Evolutionary conservation across 257 asterid genomes (phyloP).

Genomic region (Solanum lignicaule): DNA sequence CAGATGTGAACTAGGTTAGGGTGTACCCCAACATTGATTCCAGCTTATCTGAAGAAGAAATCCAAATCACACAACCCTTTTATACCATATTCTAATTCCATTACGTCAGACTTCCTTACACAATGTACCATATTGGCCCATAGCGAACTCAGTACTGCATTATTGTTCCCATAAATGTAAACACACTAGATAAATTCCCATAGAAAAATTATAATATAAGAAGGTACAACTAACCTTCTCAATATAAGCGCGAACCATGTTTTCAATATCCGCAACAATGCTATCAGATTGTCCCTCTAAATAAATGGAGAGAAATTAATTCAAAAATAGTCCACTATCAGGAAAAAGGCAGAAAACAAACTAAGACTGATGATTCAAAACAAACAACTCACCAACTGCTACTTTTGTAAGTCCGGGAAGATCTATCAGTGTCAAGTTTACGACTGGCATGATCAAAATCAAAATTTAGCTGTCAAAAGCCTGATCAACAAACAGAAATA

Average conservation of each 20-base stretch:
- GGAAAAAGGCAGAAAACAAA: neutral
- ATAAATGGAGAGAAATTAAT: slow-evolving; percentile 6
- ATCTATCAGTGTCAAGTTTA: slow-evolving; percentile 86
- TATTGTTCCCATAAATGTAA: neutral
- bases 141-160: neutral
- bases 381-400: slow-evolving; percentile 75
- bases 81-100: neutral
- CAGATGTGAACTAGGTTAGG: neutral
- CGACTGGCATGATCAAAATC: slow-evolving; percentile 48
- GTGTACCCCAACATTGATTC: neutral
- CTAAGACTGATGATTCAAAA: neutral
- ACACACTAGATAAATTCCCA: neutral
- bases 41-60: neutral
- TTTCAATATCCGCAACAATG: slow-evolving; percentile 82
- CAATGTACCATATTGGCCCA: neutral
- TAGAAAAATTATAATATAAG: neutral
- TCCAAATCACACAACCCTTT: neutral
- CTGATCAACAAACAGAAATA: slow-evolving; percentile 8
- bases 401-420: slow-evolving; percentile 99
- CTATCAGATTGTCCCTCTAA: slow-evolving; percentile 95
- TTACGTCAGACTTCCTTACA: neutral
- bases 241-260: slow-evolving; percentile 87
- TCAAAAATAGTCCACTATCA: neutral
- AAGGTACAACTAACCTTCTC: slow-evolving; percentile 59
- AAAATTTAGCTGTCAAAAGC: slow-evolving; percentile 1